phyloP scores from a whole-genome alignment of 2,329 filamentous ascomycete species.

The Neonectria punicea region DNA sequence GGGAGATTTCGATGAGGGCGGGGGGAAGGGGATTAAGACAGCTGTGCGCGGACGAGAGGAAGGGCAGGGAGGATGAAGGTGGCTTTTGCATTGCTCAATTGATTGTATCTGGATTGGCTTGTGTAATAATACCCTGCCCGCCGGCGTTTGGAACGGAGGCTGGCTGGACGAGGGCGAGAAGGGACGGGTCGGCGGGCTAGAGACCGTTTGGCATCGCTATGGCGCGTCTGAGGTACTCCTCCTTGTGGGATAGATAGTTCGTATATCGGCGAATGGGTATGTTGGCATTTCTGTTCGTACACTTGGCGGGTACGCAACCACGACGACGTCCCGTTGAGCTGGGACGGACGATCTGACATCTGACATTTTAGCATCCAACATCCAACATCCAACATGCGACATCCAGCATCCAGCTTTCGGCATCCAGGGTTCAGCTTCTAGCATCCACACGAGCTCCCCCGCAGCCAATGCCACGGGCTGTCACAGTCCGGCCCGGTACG shows the following conservation, averaged over 20 bases:
- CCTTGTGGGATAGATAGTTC: conserved; percentile 20
- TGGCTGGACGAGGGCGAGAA: conserved; percentile 21
- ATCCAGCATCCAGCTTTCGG: conserved; percentile 1
- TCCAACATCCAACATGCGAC: not conserved
- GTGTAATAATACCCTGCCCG: conserved; percentile 43
- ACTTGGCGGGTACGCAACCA: conserved; percentile 1
- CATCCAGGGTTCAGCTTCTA: not conserved
- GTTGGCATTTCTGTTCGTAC: conserved; percentile 13
- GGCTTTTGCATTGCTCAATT: conserved; percentile 27
- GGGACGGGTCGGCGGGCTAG: conserved; percentile 9
- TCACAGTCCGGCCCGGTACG: too few relatives aligned
- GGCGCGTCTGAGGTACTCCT: conserved; percentile 12
- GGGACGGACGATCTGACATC: conserved; percentile 21
- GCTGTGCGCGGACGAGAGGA: conserved; percentile 28
- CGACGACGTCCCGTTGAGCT: conserved; percentile 8
- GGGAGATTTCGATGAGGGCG: conserved; percentile 5
- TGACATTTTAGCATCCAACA: conserved; percentile 1
- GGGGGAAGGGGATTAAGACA: not conserved
- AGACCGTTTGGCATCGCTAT: conserved; percentile 7
- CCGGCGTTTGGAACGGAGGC: conserved; percentile 32
- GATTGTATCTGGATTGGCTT: conserved; percentile 30
- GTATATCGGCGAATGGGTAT: conserved; percentile 23
- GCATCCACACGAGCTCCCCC: conserved; percentile 3
- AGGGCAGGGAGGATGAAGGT: conserved; percentile 19
- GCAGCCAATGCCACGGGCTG: not conserved